phyloP scores from a whole-genome alignment of 2,329 filamentous ascomycete genomes.

The Exophiala spinifera region DNA sequence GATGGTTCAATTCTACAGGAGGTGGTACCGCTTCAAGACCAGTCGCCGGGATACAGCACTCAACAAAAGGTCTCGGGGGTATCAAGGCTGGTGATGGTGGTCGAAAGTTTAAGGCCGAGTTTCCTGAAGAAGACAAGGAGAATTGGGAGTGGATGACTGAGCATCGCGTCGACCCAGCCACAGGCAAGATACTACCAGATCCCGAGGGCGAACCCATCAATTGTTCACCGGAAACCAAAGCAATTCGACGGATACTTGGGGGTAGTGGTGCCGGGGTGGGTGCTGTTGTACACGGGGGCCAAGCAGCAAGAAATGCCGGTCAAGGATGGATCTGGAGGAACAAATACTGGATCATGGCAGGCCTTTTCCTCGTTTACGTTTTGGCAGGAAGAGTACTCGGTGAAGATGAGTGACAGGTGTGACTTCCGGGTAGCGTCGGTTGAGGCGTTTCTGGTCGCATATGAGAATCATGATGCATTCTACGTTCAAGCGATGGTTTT shows the following conservation, averaged over 20 bases:
- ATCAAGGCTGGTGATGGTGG: conserved; percentile 91
- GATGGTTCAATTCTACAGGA: conserved; percentile 97
- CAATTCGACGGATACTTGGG: conserved; percentile 60
- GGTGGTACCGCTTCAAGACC: conserved; percentile 65
- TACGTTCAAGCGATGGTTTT: no score
- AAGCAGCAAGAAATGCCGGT: conserved; percentile 72
- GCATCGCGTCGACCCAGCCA: conserved; percentile 72
- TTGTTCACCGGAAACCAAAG: conserved; percentile 63
- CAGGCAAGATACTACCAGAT: conserved; percentile 64
- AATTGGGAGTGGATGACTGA: conserved; percentile 92
- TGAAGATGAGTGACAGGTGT: conserved; percentile 10
- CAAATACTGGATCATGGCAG: conserved; percentile 70
- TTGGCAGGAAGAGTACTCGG: conserved; percentile 19
- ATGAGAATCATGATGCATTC: background rate
- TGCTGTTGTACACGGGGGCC: conserved; percentile 72
- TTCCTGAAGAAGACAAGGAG: conserved; percentile 82
- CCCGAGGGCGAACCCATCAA: conserved; percentile 37
- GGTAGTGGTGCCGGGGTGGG: conserved; percentile 55
- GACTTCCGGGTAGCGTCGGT: background rate
- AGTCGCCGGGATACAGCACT: conserved; percentile 50
- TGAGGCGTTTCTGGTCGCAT: background rate
- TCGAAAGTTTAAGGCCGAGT: conserved; percentile 82
- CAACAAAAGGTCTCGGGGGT: conserved; percentile 67
- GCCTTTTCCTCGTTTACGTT: conserved; percentile 75
- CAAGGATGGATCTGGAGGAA: conserved; percentile 79